These are phyloP conservation scores for Pisolithus microcarpus DNA, from an alignment of 768 basidiomycete species.

Conservation along the genomic window DNA sequence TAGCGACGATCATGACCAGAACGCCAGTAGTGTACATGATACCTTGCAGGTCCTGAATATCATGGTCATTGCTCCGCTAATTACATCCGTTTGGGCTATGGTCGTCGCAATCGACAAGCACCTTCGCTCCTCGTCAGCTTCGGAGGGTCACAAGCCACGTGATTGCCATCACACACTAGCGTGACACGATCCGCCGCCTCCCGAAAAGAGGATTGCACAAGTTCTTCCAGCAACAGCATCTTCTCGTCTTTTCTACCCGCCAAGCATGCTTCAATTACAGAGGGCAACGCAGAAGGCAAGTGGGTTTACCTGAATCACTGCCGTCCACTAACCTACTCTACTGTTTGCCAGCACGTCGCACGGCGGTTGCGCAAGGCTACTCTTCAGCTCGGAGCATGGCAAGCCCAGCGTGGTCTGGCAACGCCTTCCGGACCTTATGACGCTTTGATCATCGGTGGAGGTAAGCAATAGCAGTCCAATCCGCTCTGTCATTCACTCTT, in stretches of 20 bases:
- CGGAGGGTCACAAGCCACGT: too few species aligned
- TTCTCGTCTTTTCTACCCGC: constrained; percentile 3
- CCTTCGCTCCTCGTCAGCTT: too few species aligned
- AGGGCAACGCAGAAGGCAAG: constrained; percentile 32
- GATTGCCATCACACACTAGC: too few species aligned
- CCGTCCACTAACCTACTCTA: background rate
- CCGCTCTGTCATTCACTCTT: background rate
- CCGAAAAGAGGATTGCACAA: too few species aligned
- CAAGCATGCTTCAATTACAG: constrained; percentile 32
- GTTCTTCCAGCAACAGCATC: too few species aligned
- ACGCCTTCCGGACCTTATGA: constrained; percentile 79
- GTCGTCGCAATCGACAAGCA: too few species aligned
- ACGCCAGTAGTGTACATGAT: too few species aligned
- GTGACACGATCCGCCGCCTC: too few species aligned
- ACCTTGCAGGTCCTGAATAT: too few species aligned
- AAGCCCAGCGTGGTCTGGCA: constrained; percentile 53
- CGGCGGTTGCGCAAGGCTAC: constrained; percentile 37
- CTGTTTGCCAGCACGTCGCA: constrained; percentile 29
- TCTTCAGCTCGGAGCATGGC: constrained; percentile 36
- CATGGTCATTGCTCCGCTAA: too few species aligned
- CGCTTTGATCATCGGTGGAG: constrained; percentile 92
- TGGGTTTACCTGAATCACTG: background rate
- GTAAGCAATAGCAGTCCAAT: constrained; percentile 34
- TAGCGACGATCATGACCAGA: too few species aligned
- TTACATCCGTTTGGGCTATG: too few species aligned